phyloP scores from a whole-genome alignment of 1,284 basidiomycete genomes.

The Leccinum pseudoinsigne region DNA sequence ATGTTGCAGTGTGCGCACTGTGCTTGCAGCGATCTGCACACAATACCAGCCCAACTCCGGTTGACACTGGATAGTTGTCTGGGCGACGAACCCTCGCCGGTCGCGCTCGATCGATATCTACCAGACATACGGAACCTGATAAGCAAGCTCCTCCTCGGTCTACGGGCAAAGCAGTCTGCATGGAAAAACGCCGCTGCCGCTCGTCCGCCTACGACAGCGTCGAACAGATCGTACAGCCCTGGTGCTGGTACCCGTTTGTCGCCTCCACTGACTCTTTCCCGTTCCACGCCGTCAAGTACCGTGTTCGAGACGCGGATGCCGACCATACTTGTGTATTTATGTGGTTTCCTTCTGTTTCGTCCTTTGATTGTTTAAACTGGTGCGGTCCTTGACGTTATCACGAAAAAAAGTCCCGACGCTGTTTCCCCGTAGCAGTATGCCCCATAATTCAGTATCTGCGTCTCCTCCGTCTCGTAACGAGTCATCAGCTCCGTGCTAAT shows the following conservation, averaged over 20 bases:
- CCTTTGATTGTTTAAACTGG: not conserved
- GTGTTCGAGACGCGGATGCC: not conserved
- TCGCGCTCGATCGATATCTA: slow-evolving; percentile 72
- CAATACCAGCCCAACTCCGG: slow-evolving; percentile 81
- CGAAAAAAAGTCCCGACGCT: not conserved
- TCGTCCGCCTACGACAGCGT: slow-evolving; percentile 10
- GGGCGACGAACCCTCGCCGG: slow-evolving; percentile 79
- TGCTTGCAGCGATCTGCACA: slow-evolving; percentile 65
- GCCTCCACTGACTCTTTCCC: slow-evolving; percentile 5
- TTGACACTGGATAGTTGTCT: slow-evolving; percentile 83
- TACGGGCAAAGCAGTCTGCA: slow-evolving; percentile 80
- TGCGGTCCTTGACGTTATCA: not conserved
- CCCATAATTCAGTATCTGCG: not conserved
- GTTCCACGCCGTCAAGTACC: not conserved
- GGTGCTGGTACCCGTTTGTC: not conserved
- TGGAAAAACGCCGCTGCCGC: slow-evolving; percentile 43
- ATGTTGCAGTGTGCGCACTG: not conserved
- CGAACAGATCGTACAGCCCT: slow-evolving; percentile 4
- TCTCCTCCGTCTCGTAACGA: not conserved
- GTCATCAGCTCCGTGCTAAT: not conserved
- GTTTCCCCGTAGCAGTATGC: not conserved
- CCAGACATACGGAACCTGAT: slow-evolving; percentile 83
- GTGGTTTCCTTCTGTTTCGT: not conserved
- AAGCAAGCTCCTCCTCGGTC: slow-evolving; percentile 77
- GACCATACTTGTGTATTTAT: not conserved